These are phyloP conservation scores for Aspergillus calidoustus DNA, from an alignment of 2,329 filamentous ascomycete genomes.

Conservation along the genomic window DNA sequence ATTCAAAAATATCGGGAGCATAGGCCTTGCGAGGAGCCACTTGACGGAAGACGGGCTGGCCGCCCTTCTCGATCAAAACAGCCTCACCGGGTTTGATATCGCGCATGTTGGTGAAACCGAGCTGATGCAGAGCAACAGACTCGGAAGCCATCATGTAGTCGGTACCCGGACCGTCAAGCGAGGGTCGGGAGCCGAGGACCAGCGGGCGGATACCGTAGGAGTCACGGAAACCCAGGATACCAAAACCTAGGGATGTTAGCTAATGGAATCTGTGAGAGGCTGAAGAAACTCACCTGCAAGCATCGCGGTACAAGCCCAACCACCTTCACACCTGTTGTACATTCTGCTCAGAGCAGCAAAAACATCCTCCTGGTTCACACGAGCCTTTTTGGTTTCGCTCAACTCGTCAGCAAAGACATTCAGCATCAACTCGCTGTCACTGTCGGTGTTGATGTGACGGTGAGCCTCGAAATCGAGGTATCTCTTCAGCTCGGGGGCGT, in stretches of 20 bases:
- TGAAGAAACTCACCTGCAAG: slow-evolving; percentile 61
- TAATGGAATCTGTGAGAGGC: neutral
- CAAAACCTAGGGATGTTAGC: slow-evolving; percentile 61
- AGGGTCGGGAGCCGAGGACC: slow-evolving; percentile 74
- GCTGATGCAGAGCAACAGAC: slow-evolving; percentile 79
- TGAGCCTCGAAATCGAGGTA: slow-evolving; percentile 79
- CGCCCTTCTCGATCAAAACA: slow-evolving; percentile 81
- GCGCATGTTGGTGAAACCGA: slow-evolving; percentile 75
- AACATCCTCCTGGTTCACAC: slow-evolving; percentile 77
- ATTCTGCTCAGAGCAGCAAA: slow-evolving; percentile 73
- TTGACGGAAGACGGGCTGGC: slow-evolving; percentile 74
- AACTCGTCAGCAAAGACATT: slow-evolving; percentile 87
- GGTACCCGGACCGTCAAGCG: slow-evolving; percentile 65
- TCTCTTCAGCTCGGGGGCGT: slow-evolving; percentile 69
- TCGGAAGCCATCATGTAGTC: slow-evolving; percentile 95
- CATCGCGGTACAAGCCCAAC: slow-evolving; percentile 81
- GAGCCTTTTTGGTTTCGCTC: slow-evolving; percentile 77
- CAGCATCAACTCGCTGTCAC: slow-evolving; percentile 83
- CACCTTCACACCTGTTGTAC: slow-evolving; percentile 74
- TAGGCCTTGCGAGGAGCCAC: slow-evolving; percentile 71
- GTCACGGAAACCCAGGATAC: slow-evolving; percentile 79
- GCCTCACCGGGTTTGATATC: slow-evolving; percentile 84
- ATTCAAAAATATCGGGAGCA: slow-evolving; percentile 85
- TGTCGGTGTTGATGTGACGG: slow-evolving; percentile 88
- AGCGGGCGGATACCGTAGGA: slow-evolving; percentile 82